Percentiles rank a stretch among this genome's conserved stretches.
These are phyloP conservation scores for Phytophthora ohioensis DNA, from an alignment of 352 stramenopile genomes.

Conservation along the genomic window DNA sequence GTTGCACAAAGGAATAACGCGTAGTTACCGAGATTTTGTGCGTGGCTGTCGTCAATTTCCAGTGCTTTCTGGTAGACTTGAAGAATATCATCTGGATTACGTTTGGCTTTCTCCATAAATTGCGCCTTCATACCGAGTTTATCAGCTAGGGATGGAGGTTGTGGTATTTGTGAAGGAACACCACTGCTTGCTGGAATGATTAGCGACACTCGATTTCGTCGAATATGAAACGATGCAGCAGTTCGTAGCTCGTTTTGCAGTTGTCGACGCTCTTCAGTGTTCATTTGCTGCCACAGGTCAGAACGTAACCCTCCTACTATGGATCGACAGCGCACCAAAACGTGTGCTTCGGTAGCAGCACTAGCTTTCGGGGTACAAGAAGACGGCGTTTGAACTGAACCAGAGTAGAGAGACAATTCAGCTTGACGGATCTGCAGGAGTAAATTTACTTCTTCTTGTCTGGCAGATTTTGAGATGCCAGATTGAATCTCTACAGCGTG, in stretches of 20 bases:
- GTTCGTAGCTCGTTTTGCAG: conserved; percentile 42
- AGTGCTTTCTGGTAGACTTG: conserved; percentile 48
- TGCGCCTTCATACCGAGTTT: conserved; percentile 54
- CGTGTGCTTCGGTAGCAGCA: not conserved
- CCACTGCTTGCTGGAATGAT: not conserved
- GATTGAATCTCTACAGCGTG: conserved; percentile 11
- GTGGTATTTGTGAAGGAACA: not conserved
- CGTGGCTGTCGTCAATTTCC: conserved; percentile 35
- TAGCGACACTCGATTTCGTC: conserved; percentile 35
- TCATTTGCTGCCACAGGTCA: conserved; percentile 42
- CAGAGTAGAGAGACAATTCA: conserved; percentile 13
- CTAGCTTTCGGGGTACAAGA: not conserved
- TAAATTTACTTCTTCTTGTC: conserved; percentile 29
- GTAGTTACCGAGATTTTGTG: conserved; percentile 51
- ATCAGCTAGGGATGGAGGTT: conserved; percentile 40
- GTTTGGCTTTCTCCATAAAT: conserved; percentile 48
- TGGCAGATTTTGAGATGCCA: not conserved
- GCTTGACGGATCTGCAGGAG: conserved; percentile 32
- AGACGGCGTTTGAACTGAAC: not conserved
- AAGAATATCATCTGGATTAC: conserved; percentile 32
- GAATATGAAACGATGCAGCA: conserved; percentile 45
- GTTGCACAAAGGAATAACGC: conserved; percentile 44
- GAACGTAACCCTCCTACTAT: conserved; percentile 39
- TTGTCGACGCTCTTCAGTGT: conserved; percentile 31
- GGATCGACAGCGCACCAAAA: conserved; percentile 48